Conservation (phyloP, 768 basidiomycete species). For the Tephrocybe sp. region DNA sequence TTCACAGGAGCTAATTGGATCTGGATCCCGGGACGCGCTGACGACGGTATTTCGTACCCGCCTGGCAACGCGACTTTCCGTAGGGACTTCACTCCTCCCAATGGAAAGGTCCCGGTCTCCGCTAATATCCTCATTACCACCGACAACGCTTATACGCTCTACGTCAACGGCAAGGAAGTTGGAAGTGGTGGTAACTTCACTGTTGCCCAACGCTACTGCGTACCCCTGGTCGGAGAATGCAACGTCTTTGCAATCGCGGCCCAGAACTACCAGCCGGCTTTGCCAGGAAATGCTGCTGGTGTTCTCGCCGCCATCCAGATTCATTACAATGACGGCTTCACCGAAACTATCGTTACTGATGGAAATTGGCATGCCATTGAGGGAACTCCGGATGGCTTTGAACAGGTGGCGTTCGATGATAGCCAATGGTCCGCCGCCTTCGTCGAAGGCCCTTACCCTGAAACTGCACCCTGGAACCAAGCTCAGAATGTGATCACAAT, state of each 20-base stretch:
- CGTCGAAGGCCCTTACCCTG: slow-evolving; percentile 18
- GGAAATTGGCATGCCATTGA: slow-evolving; percentile 25
- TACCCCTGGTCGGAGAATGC: slow-evolving; percentile 22
- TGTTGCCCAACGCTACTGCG: slow-evolving; percentile 26
- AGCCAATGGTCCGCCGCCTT: slow-evolving; percentile 27
- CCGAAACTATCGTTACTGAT: slow-evolving; percentile 29
- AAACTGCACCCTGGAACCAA: slow-evolving; percentile 10
- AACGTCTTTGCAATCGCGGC: slow-evolving; percentile 33
- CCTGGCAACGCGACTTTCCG: slow-evolving; percentile 28
- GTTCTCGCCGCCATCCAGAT: slow-evolving; percentile 29
- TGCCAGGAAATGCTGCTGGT: slow-evolving; percentile 24
- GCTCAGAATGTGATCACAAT: slow-evolving; percentile 11
- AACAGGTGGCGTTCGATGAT: slow-evolving; percentile 28
- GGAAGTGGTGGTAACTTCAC: slow-evolving; percentile 20
- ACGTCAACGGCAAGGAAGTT: slow-evolving; percentile 26
- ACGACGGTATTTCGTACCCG: slow-evolving; percentile 16
- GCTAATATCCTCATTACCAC: slow-evolving; percentile 29
- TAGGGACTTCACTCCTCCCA: slow-evolving; percentile 22
- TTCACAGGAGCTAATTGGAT: slow-evolving; percentile 27
- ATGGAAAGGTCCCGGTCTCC: slow-evolving; percentile 24
- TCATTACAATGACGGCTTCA: slow-evolving; percentile 28
- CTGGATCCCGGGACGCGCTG: slow-evolving; percentile 24
- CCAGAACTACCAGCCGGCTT: slow-evolving; percentile 10
- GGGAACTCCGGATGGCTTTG: slow-evolving; percentile 25
- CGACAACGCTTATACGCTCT: slow-evolving; percentile 31